These are phyloP conservation scores for Nadsonia starkeyi-henricii DNA, from an alignment of 1,139 yeast species.

Conservation along the genomic window DNA sequence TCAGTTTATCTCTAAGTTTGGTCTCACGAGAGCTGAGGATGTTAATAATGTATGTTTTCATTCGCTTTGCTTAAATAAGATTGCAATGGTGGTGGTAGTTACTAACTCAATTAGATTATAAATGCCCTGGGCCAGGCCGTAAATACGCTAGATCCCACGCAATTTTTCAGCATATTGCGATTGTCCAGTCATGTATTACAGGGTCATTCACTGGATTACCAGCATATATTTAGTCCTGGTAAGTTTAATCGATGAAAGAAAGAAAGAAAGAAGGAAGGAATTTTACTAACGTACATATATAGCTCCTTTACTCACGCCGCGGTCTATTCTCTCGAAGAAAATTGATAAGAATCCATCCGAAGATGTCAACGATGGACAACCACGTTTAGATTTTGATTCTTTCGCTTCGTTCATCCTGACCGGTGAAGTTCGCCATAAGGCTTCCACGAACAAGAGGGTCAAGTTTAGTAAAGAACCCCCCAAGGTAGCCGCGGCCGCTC, in stretches of 20 bases:
- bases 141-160: slow-evolving; percentile 26
- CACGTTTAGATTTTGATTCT: slow-evolving; percentile 22
- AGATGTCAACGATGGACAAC: slow-evolving; percentile 1
- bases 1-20: slow-evolving; percentile 28
- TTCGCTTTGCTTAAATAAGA: neutral
- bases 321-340: slow-evolving; percentile 19
- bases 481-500: slow-evolving; percentile 28
- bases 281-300: slow-evolving; percentile 11
- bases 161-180: slow-evolving; percentile 28
- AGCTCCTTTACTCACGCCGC: slow-evolving; percentile 26
- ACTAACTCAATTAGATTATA: slow-evolving; percentile 12
- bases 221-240: slow-evolving; percentile 19
- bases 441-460: slow-evolving; percentile 21
- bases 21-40: slow-evolving; percentile 22
- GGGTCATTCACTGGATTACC: slow-evolving; percentile 13
- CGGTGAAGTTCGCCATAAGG: slow-evolving; percentile 14
- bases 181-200: slow-evolving; percentile 25
- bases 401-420: slow-evolving; percentile 24
- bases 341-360: neutral
- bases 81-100: neutral
- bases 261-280: no score
- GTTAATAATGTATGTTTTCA: slow-evolving; percentile 7
- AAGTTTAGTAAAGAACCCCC: slow-evolving; percentile 26
- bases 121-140: slow-evolving; percentile 19
- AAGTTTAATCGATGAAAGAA: slow-evolving; percentile 4